Evolutionary conservation across 163 green algal genomes (phyloP), one percentile per base, ranked within the genome.

Genomic region (Prototheca cutis): DNA sequence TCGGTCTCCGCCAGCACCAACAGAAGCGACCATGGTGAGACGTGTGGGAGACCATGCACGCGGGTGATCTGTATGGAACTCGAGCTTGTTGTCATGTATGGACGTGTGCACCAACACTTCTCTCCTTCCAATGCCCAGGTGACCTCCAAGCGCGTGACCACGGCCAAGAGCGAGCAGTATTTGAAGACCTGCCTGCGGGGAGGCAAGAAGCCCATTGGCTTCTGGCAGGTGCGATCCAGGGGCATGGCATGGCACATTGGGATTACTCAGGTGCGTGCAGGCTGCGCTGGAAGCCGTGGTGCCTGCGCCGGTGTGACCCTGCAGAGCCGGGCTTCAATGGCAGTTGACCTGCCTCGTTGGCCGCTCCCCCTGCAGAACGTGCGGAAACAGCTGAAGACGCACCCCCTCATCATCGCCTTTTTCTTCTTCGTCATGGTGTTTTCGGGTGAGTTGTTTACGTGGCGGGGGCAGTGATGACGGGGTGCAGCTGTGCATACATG

Each of bases 111-210:
- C n/a, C n/a, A n/a, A n/a, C n/a, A n/a, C n/a, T n/a, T n/a, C n/a
- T n/a, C n/a, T n/a, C n/a, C n/a, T n/a, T n/a, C n/a, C n/a, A n/a
- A n/a, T n/a, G 23, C 57, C 73, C 71, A 90, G 84, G 89, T 87
- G 25, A 72, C 70, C 31, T 89, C 78, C 57, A 92, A 89, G 74
- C 77, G 84, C 33, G 66, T 92, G 27, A 72, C 74, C 8, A 87
- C 87, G 58, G 79, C 85, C 32, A 90, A 88, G 71, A 82, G 59
- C 53, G 65, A 70, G 57, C 75, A 75, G 40, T 90, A 81, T 57
- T 79, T 88, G 66, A 55, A 74, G 32, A 75, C 48, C 13, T 58
- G 52, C 25, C 40, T 62, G 27, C 30, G 52, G 29, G 52, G 48
- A 30, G 62, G 67, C 32, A 76, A 76, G 62, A 68, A 76, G 68